Evolutionary conservation across 1,284 basidiomycete species (phyloP).

Genomic region (Sporisorium sorghi): DNA sequence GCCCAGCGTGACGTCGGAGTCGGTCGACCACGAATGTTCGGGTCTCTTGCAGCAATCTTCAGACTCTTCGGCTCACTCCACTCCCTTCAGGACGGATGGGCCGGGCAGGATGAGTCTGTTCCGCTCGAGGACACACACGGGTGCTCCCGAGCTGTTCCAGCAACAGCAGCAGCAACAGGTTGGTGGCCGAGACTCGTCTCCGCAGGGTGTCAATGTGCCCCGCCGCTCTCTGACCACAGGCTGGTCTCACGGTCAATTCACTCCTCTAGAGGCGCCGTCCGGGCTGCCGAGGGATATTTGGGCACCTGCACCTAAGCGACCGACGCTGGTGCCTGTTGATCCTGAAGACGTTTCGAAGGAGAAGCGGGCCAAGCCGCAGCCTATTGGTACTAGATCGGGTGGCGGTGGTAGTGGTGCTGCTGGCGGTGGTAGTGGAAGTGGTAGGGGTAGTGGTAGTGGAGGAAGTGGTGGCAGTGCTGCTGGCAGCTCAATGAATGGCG

Average conservation of each 20-base stretch:
- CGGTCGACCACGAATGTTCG: slow-evolving; percentile 3
- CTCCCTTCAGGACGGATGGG: neutral
- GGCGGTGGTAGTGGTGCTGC: neutral
- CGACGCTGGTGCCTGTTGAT: slow-evolving; percentile 25
- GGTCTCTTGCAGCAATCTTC: slow-evolving; percentile 1
- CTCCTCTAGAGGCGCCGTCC: neutral
- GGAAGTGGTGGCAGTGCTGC: neutral
- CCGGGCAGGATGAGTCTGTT: slow-evolving; percentile 3
- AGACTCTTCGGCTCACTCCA: neutral
- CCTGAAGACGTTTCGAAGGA: slow-evolving; percentile 36
- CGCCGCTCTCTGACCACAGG: neutral
- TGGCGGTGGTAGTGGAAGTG: neutral
- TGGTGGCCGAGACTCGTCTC: neutral
- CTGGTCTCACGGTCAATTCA: slow-evolving; percentile 5
- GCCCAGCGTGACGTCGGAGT: neutral
- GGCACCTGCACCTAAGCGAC: slow-evolving; percentile 40
- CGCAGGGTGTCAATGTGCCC: neutral
- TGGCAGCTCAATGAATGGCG: slow-evolving; percentile 13
- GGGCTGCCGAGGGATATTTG: slow-evolving; percentile 34
- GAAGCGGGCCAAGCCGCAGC: slow-evolving; percentile 35
- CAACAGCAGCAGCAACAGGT: slow-evolving; percentile 4
- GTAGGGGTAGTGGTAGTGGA: neutral
- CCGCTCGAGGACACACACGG: slow-evolving; percentile 16
- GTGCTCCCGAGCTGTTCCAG: neutral
- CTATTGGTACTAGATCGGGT: slow-evolving; percentile 36